These are phyloP conservation scores for Arctium lappa DNA, from an alignment of 129 eudicot species.

Conservation along the genomic window DNA sequence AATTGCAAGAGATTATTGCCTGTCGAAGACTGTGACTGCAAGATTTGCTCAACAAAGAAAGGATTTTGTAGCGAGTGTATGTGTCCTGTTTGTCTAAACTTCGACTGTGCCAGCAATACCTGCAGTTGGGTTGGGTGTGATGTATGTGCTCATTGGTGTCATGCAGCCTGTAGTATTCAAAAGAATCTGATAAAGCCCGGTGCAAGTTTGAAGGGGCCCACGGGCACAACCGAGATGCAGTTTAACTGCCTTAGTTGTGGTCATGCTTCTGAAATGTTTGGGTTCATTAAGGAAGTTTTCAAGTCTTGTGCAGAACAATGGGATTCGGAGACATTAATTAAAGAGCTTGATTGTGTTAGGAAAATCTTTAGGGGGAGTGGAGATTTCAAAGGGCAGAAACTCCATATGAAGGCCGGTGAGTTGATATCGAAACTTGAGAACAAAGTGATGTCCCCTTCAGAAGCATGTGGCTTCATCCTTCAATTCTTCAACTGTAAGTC, in stretches of 20 bases:
- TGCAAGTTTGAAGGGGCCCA: constrained; percentile 52
- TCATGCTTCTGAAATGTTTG: constrained; percentile 93
- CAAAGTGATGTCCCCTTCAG: constrained; percentile 59
- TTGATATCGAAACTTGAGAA: constrained; percentile 49
- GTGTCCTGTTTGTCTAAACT: constrained; percentile 87
- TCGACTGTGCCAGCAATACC: constrained; percentile 78
- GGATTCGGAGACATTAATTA: constrained; percentile 53
- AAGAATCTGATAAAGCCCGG: constrained; percentile 76
- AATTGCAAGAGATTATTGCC: constrained; percentile 71
- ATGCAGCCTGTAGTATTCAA: constrained; percentile 69
- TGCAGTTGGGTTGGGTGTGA: constrained; percentile 99
- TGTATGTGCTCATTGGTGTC: constrained; percentile 90
- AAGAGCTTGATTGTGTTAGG: constrained; percentile 82
- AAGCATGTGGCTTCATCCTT: constrained; percentile 55
- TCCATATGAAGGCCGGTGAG: constrained; percentile 58
- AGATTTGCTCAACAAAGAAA: constrained; percentile 73
- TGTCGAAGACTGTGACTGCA: constrained; percentile 94
- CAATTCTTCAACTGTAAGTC: constrained; percentile 72
- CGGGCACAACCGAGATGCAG: constrained; percentile 78
- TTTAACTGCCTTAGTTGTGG: constrained; percentile 84
- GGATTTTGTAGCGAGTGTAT: constrained; percentile 93
- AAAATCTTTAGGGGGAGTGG: constrained; percentile 66
- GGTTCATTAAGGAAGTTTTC: constrained; percentile 82
- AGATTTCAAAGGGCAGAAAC: constrained; percentile 73
- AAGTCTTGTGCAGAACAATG: constrained; percentile 67